A percentile compares a stretch with the other conserved stretches of the same genome.
Evolutionary conservation across 169 alveolate species (phyloP).

Genomic region (Plasmodium chabaudi): DNA sequence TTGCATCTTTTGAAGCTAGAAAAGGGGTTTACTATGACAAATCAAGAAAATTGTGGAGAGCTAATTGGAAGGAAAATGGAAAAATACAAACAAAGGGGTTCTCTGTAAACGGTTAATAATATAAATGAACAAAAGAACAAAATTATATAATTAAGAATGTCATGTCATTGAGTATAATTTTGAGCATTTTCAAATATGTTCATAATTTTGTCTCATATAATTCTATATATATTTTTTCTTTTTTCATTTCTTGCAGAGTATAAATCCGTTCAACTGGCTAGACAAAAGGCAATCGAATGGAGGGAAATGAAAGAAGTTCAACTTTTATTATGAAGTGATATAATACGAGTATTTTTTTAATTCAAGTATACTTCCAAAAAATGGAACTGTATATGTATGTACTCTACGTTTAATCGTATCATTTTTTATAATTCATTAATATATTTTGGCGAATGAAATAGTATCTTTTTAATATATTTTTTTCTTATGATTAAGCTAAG

Average conservation of each 20-base stretch:
- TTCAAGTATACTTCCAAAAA: too few species aligned
- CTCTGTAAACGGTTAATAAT: slow-evolving; percentile 69
- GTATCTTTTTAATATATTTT: slow-evolving; percentile 5
- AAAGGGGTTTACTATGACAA: slow-evolving; percentile 76
- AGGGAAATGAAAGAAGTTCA: slow-evolving; percentile 72
- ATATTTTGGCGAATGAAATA: slow-evolving; percentile 8
- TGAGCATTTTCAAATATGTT: too few species aligned
- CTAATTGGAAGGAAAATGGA: slow-evolving; percentile 77
- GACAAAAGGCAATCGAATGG: slow-evolving; percentile 76
- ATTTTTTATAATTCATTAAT: neutral
- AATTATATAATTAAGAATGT: neutral
- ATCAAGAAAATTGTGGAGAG: slow-evolving; percentile 73
- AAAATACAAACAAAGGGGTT: slow-evolving; percentile 73
- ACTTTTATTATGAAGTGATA: slow-evolving; percentile 27
- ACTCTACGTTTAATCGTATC: too few species aligned
- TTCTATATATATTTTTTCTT: neutral
- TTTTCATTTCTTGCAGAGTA: slow-evolving; percentile 35
- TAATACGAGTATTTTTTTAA: too few species aligned
- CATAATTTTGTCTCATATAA: neutral
- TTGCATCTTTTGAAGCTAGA: slow-evolving; percentile 71
- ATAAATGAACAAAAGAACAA: neutral
- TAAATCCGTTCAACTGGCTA: slow-evolving; percentile 68
- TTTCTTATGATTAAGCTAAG: too few species aligned
- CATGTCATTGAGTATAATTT: neutral
- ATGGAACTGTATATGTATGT: too few species aligned